These are phyloP conservation scores for Perkinsus olseni DNA, from an alignment of 169 alveolate species.

Conservation along the genomic window DNA sequence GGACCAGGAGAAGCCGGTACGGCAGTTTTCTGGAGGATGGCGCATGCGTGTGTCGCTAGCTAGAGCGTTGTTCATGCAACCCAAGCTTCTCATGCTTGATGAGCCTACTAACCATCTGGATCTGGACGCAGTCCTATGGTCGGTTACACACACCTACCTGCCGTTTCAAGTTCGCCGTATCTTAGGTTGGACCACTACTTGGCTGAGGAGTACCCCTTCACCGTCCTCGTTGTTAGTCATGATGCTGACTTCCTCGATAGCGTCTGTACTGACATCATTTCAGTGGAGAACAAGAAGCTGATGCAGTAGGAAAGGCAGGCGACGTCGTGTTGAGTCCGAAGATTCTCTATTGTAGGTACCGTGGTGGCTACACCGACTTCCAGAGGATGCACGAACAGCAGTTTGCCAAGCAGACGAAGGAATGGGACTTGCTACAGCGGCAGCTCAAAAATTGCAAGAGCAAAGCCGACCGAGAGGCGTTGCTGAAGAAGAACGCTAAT, in stretches of 20 bases:
- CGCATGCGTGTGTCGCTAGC: slow-evolving; percentile 58
- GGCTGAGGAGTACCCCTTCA: slow-evolving; percentile 41
- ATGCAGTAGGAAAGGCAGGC: slow-evolving; percentile 79
- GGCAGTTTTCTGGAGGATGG: slow-evolving; percentile 73
- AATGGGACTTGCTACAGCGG: background rate
- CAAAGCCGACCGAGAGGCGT: background rate
- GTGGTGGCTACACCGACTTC: slow-evolving; percentile 33
- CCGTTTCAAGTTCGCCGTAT: no score
- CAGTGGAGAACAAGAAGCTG: slow-evolving; percentile 62
- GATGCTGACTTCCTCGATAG: slow-evolving; percentile 90
- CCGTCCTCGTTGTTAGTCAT: slow-evolving; percentile 89
- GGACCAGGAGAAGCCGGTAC: background rate
- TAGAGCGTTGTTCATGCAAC: slow-evolving; percentile 73
- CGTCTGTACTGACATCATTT: slow-evolving; percentile 82
- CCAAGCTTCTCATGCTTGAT: slow-evolving; percentile 86
- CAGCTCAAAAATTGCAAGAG: background rate
- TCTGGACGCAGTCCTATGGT: slow-evolving; percentile 85
- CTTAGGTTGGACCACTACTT: slow-evolving; percentile 28
- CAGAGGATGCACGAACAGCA: slow-evolving; percentile 30
- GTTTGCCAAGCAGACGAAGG: background rate
- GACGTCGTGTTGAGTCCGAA: slow-evolving; percentile 22
- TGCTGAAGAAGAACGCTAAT: background rate
- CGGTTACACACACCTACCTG: no score
- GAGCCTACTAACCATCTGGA: slow-evolving; percentile 96
- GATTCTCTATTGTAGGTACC: slow-evolving; percentile 19